These are phyloP conservation scores for Chlorella vulgaris DNA, from an alignment of 139 green algal genomes.

Conservation along the genomic window DNA sequence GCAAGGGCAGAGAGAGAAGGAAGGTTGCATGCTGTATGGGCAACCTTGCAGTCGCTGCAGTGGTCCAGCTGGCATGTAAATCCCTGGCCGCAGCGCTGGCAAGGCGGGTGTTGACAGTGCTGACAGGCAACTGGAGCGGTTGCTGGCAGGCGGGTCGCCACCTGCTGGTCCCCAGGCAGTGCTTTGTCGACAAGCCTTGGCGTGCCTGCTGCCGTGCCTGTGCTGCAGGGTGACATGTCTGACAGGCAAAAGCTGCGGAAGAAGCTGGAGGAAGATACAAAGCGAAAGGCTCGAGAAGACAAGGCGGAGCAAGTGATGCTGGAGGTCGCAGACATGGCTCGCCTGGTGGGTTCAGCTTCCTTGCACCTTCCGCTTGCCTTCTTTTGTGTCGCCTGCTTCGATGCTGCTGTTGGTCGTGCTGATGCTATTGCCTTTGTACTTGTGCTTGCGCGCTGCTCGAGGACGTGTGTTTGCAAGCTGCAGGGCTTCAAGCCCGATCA, in stretches of 20 bases:
- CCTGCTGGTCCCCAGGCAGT: background rate
- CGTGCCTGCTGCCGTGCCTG: background rate
- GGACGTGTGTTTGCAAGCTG: no score
- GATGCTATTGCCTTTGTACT: no score
- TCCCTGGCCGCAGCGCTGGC: no score
- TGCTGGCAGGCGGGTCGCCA: background rate
- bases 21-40: no score
- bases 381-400: no score
- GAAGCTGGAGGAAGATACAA: slow-evolving; percentile 41
- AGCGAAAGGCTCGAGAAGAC: slow-evolving; percentile 36
- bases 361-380: background rate
- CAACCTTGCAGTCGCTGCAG: no score
- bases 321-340: slow-evolving; percentile 28
- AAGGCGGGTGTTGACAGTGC: no score
- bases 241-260: slow-evolving; percentile 63
- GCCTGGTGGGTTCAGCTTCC: background rate
- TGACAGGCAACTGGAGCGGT: no score
- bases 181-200: no score
- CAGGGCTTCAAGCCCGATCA: background rate
- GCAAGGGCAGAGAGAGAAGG: background rate
- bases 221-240: slow-evolving; percentile 57
- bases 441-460: no score
- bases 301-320: slow-evolving; percentile 10
- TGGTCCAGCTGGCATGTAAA: no score
- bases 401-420: no score